Evolutionary conservation across 148 eudicot genomes (phyloP).

Genomic region (Chenopodium suecicum): DNA sequence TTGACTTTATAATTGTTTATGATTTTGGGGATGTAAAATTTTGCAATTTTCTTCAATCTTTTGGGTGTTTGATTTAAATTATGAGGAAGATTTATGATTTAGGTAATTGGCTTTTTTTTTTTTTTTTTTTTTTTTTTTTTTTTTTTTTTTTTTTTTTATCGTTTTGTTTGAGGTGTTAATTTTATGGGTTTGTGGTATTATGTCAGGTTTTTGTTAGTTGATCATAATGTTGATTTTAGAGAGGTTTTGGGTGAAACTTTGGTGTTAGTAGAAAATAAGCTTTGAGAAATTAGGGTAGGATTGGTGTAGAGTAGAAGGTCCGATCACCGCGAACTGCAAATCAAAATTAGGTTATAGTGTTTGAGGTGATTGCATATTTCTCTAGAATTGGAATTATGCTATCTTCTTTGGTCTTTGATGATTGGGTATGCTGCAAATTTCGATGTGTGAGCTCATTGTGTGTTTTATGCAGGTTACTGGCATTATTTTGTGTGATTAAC

Average conservation of each 20-base stretch:
- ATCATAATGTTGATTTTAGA: not conserved
- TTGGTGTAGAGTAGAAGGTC: not conserved
- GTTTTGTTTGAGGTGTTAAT: conserved; percentile 12
- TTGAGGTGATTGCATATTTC: not conserved
- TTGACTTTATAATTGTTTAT: not conserved
- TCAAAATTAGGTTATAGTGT: not conserved
- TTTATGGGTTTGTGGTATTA: not conserved
- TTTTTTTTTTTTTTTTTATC: not conserved
- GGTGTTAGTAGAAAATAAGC: not conserved
- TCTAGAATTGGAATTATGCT: not conserved
- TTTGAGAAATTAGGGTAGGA: not conserved
- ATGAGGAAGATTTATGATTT: conserved; percentile 9
- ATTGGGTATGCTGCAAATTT: not conserved
- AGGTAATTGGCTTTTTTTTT: not conserved
- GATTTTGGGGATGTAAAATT: not conserved
- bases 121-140: conserved; percentile 4
- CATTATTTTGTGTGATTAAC: conserved; percentile 77
- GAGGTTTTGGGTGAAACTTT: not conserved
- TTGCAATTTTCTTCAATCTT: not conserved
- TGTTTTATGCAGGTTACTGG: conserved; percentile 61
- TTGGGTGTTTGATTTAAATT: not conserved
- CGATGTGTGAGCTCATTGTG: conserved; percentile 11
- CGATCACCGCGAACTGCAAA: not conserved
- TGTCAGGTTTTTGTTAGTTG: not conserved
- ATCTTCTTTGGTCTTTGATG: not conserved